phyloP scores from a whole-genome alignment of 2,329 filamentous ascomycete species.

The Chrysosporium keratinophilum region DNA sequence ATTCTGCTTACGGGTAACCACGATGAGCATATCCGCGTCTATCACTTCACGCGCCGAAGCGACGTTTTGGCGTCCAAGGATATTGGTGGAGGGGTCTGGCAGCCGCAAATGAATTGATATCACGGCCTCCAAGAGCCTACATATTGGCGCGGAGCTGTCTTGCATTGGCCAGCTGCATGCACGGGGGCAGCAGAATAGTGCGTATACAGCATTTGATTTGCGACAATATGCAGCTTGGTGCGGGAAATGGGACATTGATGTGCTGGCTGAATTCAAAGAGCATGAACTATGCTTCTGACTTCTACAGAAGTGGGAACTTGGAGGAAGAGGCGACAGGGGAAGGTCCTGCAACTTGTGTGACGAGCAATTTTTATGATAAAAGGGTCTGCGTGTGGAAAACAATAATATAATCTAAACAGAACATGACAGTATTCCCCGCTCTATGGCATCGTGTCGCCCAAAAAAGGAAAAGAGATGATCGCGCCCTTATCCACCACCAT shows the following conservation, averaged over 20 bases:
- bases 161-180: slow-evolving; percentile 87
- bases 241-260: slow-evolving; percentile 49
- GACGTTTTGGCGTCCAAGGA: slow-evolving; percentile 53
- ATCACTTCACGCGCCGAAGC: slow-evolving; percentile 30
- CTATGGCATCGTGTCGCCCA: background rate
- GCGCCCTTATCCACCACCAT: background rate
- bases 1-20: slow-evolving; percentile 80
- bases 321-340: slow-evolving; percentile 6
- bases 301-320: slow-evolving; percentile 22
- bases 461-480: background rate
- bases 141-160: slow-evolving; percentile 26
- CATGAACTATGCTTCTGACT: slow-evolving; percentile 87
- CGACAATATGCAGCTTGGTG: slow-evolving; percentile 30
- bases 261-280: slow-evolving; percentile 65
- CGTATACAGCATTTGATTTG: slow-evolving; percentile 27
- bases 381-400: slow-evolving; percentile 40
- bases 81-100: slow-evolving; percentile 77
- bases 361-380: slow-evolving; percentile 47
- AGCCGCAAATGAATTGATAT: slow-evolving; percentile 27
- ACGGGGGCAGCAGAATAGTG: slow-evolving; percentile 66
- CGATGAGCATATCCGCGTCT: slow-evolving; percentile 68
- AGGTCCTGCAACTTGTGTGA: slow-evolving; percentile 28
- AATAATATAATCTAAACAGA: no score
- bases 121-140: background rate
- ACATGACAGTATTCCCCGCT: no score